Conservation (phyloP, 2,329 filamentous ascomycete species). For the Pseudogymnoascus sp. region DNA sequence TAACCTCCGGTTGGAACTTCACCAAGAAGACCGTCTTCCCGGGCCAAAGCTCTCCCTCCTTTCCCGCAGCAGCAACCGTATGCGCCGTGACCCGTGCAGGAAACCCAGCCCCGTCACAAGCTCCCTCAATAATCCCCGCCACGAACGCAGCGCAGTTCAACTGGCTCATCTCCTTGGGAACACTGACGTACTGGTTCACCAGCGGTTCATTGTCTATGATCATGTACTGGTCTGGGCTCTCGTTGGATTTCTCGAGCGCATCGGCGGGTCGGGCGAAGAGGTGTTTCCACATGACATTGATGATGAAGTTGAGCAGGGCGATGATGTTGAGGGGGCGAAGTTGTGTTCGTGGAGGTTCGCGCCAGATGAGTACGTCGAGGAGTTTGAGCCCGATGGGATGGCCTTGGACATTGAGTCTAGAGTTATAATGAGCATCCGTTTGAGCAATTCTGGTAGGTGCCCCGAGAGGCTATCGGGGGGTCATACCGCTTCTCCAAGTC, state of each 20-base stretch:
- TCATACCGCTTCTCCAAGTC: constrained; percentile 81
- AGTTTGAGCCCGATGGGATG: constrained; percentile 90
- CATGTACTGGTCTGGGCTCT: constrained; percentile 94
- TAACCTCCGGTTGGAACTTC: constrained; percentile 81
- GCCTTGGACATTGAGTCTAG: constrained; percentile 81
- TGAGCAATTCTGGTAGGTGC: neutral
- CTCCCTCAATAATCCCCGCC: constrained; percentile 88
- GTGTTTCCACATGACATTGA: constrained; percentile 82
- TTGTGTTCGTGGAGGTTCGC: constrained; percentile 60
- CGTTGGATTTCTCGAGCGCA: constrained; percentile 78
- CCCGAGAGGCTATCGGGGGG: neutral
- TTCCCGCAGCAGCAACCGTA: constrained; percentile 41
- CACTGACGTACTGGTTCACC: constrained; percentile 86
- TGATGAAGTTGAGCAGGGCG: constrained; percentile 87
- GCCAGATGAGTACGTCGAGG: constrained; percentile 88
- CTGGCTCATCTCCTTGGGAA: constrained; percentile 92
- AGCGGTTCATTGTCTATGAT: constrained; percentile 96
- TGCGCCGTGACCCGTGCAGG: constrained; percentile 85
- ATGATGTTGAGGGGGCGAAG: constrained; percentile 81
- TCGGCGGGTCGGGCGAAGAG: constrained; percentile 88
- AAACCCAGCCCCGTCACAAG: constrained; percentile 89
- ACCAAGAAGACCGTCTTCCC: constrained; percentile 93
- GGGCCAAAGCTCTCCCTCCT: constrained; percentile 77
- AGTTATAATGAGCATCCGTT: neutral
- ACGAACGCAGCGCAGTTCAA: constrained; percentile 95